phyloP scores from a whole-genome alignment of 352 stramenopile genomes.

The Globisporangium okanoganense region DNA sequence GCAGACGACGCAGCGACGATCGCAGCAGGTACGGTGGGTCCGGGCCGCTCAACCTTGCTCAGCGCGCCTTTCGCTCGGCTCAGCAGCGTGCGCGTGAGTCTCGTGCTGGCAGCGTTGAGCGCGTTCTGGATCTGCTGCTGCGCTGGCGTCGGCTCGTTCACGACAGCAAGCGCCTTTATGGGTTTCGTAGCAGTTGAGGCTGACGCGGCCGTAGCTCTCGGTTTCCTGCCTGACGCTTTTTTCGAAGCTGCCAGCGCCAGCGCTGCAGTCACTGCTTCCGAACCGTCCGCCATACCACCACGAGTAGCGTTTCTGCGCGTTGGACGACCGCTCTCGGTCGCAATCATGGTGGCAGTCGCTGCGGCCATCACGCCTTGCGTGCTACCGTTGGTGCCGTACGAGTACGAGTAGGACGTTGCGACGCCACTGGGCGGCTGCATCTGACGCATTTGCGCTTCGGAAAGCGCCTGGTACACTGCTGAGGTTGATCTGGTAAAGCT shows the following conservation, averaged over 20 bases:
- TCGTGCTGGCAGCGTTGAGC: not conserved
- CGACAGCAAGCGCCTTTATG: not conserved
- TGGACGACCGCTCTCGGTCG: not conserved
- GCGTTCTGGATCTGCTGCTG: slow-evolving; percentile 6
- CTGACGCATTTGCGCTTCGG: not conserved
- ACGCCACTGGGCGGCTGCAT: not conserved
- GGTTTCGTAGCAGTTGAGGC: not conserved
- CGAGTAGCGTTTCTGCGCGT: not conserved
- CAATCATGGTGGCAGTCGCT: not conserved
- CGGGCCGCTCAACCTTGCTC: not conserved
- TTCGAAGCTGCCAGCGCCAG: not conserved
- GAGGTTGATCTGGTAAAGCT: not conserved
- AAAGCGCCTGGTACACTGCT: not conserved
- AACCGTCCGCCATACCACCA: not conserved
- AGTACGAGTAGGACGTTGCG: not conserved
- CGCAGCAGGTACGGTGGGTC: not conserved
- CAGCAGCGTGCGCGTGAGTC: slow-evolving; percentile 6
- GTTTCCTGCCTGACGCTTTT: not conserved
- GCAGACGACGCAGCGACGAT: slow-evolving; percentile 5
- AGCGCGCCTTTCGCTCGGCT: not conserved
- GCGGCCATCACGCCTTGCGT: not conserved
- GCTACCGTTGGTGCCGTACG: not conserved
- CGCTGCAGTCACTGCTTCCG: not conserved
- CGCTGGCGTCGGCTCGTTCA: not conserved
- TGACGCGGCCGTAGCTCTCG: not conserved